Percentiles rank a stretch among this genome's conserved stretches.
Evolutionary conservation across 2,329 filamentous ascomycete species (phyloP).

Genomic region (Tricladium varicosporioides): DNA sequence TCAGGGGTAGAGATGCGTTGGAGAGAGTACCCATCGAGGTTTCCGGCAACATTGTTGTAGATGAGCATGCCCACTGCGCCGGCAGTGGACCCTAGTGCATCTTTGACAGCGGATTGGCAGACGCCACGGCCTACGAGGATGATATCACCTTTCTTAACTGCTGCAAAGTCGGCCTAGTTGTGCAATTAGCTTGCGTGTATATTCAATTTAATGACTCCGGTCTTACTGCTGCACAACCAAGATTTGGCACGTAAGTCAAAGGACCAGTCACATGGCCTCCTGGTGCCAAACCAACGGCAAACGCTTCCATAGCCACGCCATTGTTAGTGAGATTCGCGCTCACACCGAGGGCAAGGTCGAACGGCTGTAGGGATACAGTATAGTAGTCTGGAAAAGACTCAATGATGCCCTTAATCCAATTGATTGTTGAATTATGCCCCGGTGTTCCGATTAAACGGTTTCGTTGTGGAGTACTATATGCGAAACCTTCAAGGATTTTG

Average conservation of each 20-base stretch:
- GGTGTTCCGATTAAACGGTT: constrained; percentile 20
- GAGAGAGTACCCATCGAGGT: constrained; percentile 25
- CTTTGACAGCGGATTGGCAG: constrained; percentile 70
- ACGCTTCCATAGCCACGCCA: constrained; percentile 7
- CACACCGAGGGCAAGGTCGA: constrained; percentile 27
- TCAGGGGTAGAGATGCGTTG: constrained; percentile 51
- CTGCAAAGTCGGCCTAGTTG: constrained; percentile 54
- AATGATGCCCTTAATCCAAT: constrained; percentile 43
- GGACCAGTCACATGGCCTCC: constrained; percentile 12
- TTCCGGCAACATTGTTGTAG: constrained; percentile 64
- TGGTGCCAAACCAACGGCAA: constrained; percentile 13
- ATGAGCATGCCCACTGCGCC: constrained; percentile 69
- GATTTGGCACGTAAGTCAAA: constrained; percentile 17
- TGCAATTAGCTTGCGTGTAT: background rate
- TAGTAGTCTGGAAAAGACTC: constrained; percentile 30
- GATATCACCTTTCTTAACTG: constrained; percentile 57
- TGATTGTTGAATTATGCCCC: constrained; percentile 42
- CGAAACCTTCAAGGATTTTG: constrained; percentile 16
- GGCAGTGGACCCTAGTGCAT: constrained; percentile 60
- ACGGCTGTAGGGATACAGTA: constrained; percentile 44
- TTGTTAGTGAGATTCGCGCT: constrained; percentile 13
- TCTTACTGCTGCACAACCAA: constrained; percentile 19
- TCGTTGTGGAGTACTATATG: constrained; percentile 14
- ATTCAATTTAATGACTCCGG: background rate
- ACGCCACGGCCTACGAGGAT: constrained; percentile 67